A percentile compares a stretch with the other conserved stretches of the same genome.
Evolutionary conservation across 2,329 filamentous ascomycete genomes (phyloP).

Genomic region (Talaromyces sp.): DNA sequence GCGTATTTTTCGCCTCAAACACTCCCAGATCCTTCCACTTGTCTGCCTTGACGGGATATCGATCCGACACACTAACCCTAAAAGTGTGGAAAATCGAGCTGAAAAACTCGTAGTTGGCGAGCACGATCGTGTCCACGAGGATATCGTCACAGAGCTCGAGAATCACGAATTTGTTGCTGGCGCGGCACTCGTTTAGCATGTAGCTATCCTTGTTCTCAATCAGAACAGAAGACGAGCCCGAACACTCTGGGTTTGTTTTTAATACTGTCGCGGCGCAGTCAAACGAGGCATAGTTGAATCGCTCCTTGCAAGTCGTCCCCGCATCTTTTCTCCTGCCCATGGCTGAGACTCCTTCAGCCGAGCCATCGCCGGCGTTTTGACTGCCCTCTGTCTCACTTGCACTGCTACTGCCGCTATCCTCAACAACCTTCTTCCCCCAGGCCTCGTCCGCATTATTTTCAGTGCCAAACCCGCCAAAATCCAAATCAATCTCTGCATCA

Average conservation of each 20-base stretch:
- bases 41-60: constrained; percentile 86
- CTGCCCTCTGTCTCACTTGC: constrained; percentile 17
- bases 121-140: constrained; percentile 88
- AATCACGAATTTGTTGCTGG: constrained; percentile 86
- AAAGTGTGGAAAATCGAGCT: constrained; percentile 93
- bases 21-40: constrained; percentile 86
- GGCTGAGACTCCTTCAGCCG: constrained; percentile 38
- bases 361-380: constrained; percentile 16
- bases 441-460: constrained; percentile 32
- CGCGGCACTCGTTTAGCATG: constrained; percentile 88
- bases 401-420: constrained; percentile 14
- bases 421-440: constrained; percentile 25
- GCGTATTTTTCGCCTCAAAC: constrained; percentile 86
- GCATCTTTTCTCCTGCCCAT: constrained; percentile 76
- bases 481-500: constrained; percentile 77
- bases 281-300: constrained; percentile 96
- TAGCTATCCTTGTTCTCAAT: constrained; percentile 98
- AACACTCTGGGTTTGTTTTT: constrained; percentile 81
- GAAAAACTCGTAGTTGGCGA: constrained; percentile 99
- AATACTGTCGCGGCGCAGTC: constrained; percentile 91
- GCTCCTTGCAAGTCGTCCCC: constrained; percentile 94
- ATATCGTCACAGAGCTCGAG: constrained; percentile 85
- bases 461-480: constrained; percentile 59
- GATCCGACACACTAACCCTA: constrained; percentile 84
- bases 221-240: constrained; percentile 81